Conservation (phyloP, 176 grass and related monocot species). For the Aegilops sharonensis region DNA sequence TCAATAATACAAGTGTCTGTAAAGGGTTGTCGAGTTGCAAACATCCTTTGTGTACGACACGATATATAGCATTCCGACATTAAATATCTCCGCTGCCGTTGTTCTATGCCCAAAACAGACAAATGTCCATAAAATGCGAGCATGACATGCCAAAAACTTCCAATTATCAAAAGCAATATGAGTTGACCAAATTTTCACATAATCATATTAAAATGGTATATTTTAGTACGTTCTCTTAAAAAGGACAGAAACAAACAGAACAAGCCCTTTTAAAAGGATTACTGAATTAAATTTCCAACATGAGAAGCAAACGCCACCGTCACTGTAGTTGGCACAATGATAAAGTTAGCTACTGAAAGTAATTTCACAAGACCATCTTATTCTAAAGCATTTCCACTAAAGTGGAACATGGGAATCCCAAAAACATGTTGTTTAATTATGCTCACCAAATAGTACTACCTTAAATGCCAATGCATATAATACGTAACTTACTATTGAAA, state of each 20-base stretch:
- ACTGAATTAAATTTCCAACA: background rate
- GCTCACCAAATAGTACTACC: background rate
- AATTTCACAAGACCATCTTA: background rate
- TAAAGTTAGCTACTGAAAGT: background rate
- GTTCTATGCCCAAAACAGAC: background rate
- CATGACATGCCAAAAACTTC: background rate
- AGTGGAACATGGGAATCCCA: background rate
- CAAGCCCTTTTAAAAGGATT: background rate
- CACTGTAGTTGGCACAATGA: background rate
- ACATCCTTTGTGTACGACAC: background rate
- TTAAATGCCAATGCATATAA: background rate
- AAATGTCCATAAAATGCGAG: background rate
- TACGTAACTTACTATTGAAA: background rate
- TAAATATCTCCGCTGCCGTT: background rate
- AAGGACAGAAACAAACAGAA: background rate
- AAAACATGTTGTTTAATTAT: background rate
- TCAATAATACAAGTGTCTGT: background rate
- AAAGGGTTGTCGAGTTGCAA: constrained; percentile 7
- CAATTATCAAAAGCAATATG: background rate
- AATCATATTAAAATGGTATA: background rate
- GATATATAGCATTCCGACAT: background rate
- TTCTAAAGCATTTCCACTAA: background rate
- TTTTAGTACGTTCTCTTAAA: background rate
- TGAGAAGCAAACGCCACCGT: background rate
- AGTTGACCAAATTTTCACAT: background rate